Evolutionary conservation across 2,329 filamentous ascomycete genomes (phyloP), one percentile per base, ranked within the genome.

Genomic region (Dryadomyces quercus-mongolicae): DNA sequence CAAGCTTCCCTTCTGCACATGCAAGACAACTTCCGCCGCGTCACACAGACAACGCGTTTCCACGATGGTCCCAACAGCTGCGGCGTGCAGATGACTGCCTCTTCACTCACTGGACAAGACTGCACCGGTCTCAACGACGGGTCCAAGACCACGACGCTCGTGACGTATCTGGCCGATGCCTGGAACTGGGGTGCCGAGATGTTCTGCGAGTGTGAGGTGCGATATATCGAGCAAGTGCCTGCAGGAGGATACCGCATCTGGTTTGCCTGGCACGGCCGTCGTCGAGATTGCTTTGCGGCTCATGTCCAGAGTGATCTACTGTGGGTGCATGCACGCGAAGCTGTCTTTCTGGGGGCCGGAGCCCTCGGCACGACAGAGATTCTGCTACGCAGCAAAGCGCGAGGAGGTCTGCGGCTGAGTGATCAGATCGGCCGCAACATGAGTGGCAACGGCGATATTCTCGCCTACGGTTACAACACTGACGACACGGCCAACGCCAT

Each of bases 111-210:
- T 0, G 82, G 82, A 1, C 79, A 83, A 64, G 83, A 86, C 59
- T 67, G 66, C 43, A 85, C 81, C 0, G 83, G 82, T 1, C 60
- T 84, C 55, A 86, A 86, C 59, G 83, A 86, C 63, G 81, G 81
- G 2, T 84, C 80, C 34, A 86, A 85, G 66, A 84, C 75, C 18
- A 82, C 77, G 12, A 84, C 79, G 0, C 70, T 82, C 1, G 80
- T 84, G 42, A 86, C 82, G 0, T 86, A 86, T 60, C 68, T 86
- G 8, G 74, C 79, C 8, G 83, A 86, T 64, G 82, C 84, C 1
- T 86, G 82, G 82, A 84, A 85, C 61, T 84, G 81, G 80, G 84
- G 82, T 9, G 80, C 83, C 13, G 82, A 86, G 61, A 78, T 86
- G 65, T 86, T 86, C 58, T 86, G 83, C 65, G 76, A 82, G 60